These are phyloP conservation scores for Beta macrorhiza DNA, from an alignment of 179 eudicot genomes.

Conservation along the genomic window DNA sequence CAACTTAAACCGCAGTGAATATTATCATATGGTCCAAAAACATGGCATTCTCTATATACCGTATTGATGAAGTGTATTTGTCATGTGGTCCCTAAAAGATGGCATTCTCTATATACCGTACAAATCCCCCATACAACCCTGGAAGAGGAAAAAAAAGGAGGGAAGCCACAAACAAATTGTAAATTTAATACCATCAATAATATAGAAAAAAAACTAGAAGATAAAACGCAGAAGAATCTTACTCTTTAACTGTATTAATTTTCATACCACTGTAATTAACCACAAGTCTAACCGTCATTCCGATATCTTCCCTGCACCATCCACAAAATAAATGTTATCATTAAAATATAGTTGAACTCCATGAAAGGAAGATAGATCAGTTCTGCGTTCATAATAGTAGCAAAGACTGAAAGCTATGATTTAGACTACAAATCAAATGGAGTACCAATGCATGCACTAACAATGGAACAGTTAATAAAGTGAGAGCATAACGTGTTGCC, in stretches of 20 bases:
- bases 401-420: not conserved
- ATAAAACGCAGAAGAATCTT: slow-evolving; percentile 32
- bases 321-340: slow-evolving; percentile 4
- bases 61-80: no score
- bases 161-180: not conserved
- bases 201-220: not conserved
- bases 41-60: no score
- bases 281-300: slow-evolving; percentile 89
- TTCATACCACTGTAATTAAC: slow-evolving; percentile 87
- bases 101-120: not conserved
- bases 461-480: not conserved
- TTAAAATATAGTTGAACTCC: not conserved
- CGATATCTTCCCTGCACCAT: slow-evolving; percentile 84
- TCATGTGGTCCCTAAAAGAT: not conserved
- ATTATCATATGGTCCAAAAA: no score
- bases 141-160: not conserved
- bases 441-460: not conserved
- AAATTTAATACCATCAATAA: not conserved
- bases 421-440: not conserved
- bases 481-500: not conserved
- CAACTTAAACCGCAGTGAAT: no score
- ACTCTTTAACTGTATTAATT: slow-evolving; percentile 79
- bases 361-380: not conserved
- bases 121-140: not conserved
- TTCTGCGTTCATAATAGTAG: not conserved